phyloP scores from a whole-genome alignment of 1,139 yeast genomes.

The Candida pseudoviswanathii region DNA sequence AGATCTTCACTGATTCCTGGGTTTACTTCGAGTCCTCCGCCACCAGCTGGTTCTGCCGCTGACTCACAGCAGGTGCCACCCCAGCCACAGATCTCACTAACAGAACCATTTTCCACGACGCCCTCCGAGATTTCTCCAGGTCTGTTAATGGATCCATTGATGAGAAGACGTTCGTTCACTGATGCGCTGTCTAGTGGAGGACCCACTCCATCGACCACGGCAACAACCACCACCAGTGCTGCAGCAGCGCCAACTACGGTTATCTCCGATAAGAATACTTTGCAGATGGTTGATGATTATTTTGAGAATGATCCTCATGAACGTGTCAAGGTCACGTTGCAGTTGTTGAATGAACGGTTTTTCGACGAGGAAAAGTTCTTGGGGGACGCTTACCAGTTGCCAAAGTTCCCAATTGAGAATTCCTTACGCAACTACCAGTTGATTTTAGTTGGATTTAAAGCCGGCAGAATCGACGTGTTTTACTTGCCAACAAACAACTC shows the following conservation, averaged over 20 bases:
- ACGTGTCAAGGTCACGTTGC: conserved; percentile 39
- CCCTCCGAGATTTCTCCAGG: conserved; percentile 11
- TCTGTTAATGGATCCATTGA: conserved; percentile 10
- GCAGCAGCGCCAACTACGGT: conserved; percentile 1
- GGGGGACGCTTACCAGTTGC: conserved; percentile 39
- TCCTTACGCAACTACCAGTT: conserved; percentile 37
- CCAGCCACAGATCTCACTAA: not conserved
- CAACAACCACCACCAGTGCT: conserved; percentile 5
- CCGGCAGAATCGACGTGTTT: conserved; percentile 83
- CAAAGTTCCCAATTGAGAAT: conserved; percentile 44
- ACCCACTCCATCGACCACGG: not conserved
- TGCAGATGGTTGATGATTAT: conserved; percentile 35
- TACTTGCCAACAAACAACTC: conserved; percentile 51
- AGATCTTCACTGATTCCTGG: conserved; percentile 17
- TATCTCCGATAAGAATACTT: conserved; percentile 13
- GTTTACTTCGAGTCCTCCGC: conserved; percentile 11
- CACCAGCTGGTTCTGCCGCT: conserved; percentile 3
- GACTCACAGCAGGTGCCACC: conserved; percentile 1
- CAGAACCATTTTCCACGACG: conserved; percentile 1
- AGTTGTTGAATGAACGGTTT: conserved; percentile 26
- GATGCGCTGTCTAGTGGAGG: conserved; percentile 17
- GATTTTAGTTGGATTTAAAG: conserved; percentile 80
- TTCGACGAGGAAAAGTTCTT: conserved; percentile 32
- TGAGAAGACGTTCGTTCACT: conserved; percentile 31
- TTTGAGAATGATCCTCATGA: conserved; percentile 43